Evolutionary conservation across 768 basidiomycete genomes (phyloP).

Genomic region (Tricholoma hemisulphureum): DNA sequence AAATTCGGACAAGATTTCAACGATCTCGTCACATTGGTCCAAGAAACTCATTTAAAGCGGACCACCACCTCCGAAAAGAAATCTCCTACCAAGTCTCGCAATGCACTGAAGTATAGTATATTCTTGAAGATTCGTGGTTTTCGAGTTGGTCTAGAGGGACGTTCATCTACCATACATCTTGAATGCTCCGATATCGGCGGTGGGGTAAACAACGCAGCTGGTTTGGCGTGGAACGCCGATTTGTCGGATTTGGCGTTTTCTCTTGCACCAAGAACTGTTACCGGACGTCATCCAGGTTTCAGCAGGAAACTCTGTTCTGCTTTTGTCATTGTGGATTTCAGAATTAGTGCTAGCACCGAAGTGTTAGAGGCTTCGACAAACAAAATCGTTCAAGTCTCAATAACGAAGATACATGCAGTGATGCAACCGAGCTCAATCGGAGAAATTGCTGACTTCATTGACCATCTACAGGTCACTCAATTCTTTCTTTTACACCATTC

Average conservation of each 20-base stretch:
- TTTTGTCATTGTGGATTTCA: constrained; percentile 80
- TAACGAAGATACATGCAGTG: constrained; percentile 85
- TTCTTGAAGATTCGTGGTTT: constrained; percentile 76
- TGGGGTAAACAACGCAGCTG: constrained; percentile 45
- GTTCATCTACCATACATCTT: constrained; percentile 68
- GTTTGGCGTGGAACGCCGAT: constrained; percentile 62
- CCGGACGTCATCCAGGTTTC: constrained; percentile 39
- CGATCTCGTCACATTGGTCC: constrained; percentile 67
- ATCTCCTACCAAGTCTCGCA: constrained; percentile 7
- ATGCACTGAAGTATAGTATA: constrained; percentile 41
- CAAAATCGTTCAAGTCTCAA: constrained; percentile 47
- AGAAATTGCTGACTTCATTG: constrained; percentile 85
- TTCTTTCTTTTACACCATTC: constrained; percentile 2
- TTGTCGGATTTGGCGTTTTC: constrained; percentile 82
- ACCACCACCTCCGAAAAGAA: constrained; percentile 19
- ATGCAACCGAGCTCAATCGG: constrained; percentile 93
- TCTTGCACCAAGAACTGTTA: constrained; percentile 58
- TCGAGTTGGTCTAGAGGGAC: constrained; percentile 73
- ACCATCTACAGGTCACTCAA: constrained; percentile 67
- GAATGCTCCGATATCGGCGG: constrained; percentile 77
- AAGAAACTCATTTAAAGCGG: constrained; percentile 48
- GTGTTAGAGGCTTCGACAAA: constrained; percentile 17
- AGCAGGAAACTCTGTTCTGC: constrained; percentile 69
- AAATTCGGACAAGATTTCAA: constrained; percentile 90
- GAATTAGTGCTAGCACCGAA: constrained; percentile 36